phyloP scores from a whole-genome alignment of 148 eudicot genomes.

The Silene uniflora region DNA sequence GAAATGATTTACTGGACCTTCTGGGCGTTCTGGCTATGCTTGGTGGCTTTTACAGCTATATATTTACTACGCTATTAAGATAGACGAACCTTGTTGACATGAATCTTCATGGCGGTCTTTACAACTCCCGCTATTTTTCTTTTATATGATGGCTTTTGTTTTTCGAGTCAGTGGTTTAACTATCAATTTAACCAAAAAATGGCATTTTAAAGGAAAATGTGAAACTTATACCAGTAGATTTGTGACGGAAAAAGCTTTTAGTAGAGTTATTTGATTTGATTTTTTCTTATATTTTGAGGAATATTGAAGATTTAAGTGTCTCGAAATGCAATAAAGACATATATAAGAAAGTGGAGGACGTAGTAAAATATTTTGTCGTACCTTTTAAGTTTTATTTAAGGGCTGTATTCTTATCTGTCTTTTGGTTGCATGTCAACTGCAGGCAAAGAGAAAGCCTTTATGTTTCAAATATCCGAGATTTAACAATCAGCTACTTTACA shows the following conservation, averaged over 20 bases:
- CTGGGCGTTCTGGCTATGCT: neutral
- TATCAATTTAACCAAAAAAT: too few species aligned
- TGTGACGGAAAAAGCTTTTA: neutral
- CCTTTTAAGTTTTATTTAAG: neutral
- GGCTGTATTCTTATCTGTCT: neutral
- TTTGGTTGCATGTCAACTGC: slow-evolving; percentile 28
- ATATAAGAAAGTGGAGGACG: slow-evolving; percentile 6
- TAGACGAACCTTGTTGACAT: neutral
- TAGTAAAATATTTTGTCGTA: neutral
- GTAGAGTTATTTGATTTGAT: neutral
- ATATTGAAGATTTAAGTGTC: neutral
- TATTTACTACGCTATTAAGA: neutral
- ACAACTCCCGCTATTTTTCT: neutral
- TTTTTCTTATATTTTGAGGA: neutral
- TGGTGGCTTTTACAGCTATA: neutral
- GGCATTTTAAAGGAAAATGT: neutral
- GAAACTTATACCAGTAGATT: neutral
- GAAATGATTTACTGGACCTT: neutral
- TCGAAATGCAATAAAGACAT: slow-evolving; percentile 5
- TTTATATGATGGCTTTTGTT: neutral
- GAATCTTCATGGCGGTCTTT: neutral
- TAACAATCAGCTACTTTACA: slow-evolving; percentile 49
- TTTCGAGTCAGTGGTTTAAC: neutral
- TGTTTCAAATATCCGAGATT: slow-evolving; percentile 39
- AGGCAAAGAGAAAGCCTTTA: slow-evolving; percentile 80